These are phyloP conservation scores for Trichoderma sp. DNA, from an alignment of 2,329 filamentous ascomycete genomes.

Conservation along the genomic window DNA sequence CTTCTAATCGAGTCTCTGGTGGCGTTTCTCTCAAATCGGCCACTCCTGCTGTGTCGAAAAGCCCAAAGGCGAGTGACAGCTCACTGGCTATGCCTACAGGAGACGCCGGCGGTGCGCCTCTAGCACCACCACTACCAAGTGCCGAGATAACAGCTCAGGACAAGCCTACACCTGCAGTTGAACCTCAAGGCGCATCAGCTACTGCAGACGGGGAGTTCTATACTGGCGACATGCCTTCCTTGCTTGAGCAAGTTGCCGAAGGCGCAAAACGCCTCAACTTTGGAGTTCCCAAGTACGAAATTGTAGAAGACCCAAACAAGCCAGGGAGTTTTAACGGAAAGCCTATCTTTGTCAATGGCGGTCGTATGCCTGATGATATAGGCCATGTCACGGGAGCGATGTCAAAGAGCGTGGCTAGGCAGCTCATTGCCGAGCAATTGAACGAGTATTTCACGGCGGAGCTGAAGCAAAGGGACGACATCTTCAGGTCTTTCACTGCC, in stretches of 20 bases:
- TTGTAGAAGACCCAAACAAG: conserved; percentile 25
- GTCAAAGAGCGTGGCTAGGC: conserved; percentile 36
- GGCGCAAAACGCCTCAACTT: conserved; percentile 37
- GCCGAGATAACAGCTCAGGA: not conserved
- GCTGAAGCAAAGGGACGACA: conserved; percentile 12
- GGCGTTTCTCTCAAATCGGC: not conserved
- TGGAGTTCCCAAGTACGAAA: conserved; percentile 34
- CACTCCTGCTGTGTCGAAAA: not conserved
- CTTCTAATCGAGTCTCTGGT: not conserved
- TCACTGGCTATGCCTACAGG: not conserved
- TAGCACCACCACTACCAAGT: not conserved
- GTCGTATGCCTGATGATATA: conserved; percentile 31
- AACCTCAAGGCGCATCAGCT: not conserved
- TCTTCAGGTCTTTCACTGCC: not conserved
- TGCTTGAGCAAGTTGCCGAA: conserved; percentile 30
- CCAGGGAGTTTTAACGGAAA: conserved; percentile 37
- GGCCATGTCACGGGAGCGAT: conserved; percentile 35
- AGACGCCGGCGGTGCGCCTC: not conserved
- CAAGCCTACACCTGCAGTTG: not conserved
- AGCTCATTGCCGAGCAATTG: conserved; percentile 40
- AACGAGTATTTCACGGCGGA: conserved; percentile 36
- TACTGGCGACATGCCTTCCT: conserved; percentile 7
- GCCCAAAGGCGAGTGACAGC: not conserved
- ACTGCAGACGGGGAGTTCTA: not conserved
- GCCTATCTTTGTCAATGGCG: conserved; percentile 34